A percentile compares a stretch with the other conserved stretches of the same genome.
Conservation (phyloP, 2,329 filamentous ascomycete species). For the Pseudovirgaria hyperparasitica region DNA sequence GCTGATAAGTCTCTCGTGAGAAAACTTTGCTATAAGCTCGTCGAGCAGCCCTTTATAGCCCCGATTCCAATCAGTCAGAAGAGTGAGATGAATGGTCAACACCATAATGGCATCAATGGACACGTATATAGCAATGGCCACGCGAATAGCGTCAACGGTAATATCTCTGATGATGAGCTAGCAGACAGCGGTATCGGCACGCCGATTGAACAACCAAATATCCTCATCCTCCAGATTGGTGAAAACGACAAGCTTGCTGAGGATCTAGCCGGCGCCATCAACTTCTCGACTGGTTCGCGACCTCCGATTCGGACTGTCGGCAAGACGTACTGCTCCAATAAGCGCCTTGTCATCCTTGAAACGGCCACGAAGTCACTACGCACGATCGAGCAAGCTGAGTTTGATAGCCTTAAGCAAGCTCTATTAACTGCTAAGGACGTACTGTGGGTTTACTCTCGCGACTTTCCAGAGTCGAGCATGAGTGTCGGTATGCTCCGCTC, state of each 20-base stretch:
- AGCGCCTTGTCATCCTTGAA: no score
- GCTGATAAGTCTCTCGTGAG: no score
- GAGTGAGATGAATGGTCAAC: conserved; percentile 4
- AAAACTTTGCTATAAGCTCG: conserved; percentile 17
- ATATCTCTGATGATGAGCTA: conserved; percentile 9
- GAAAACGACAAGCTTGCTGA: conserved; percentile 4
- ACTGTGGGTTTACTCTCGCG: no score
- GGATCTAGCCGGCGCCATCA: conserved; percentile 7
- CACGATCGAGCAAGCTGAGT: neutral
- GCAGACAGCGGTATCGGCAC: conserved; percentile 4
- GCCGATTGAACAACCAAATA: conserved; percentile 9
- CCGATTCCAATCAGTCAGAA: conserved; percentile 3
- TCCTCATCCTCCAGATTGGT: conserved; percentile 4
- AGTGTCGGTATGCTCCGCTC: conserved; percentile 8
- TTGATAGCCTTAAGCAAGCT: neutral
- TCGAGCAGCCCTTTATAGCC: conserved; percentile 11
- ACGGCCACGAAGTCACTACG: no score
- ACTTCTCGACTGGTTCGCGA: no score
- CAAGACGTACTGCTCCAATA: no score
- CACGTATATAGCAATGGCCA: no score
- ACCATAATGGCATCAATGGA: conserved; percentile 2
- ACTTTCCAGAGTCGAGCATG: no score
- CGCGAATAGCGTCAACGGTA: conserved; percentile 3
- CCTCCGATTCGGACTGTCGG: no score
- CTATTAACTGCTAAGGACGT: neutral